Evolutionary conservation across 2,329 filamentous ascomycete species (phyloP).

Genomic region (Aspergillus awamori): DNA sequence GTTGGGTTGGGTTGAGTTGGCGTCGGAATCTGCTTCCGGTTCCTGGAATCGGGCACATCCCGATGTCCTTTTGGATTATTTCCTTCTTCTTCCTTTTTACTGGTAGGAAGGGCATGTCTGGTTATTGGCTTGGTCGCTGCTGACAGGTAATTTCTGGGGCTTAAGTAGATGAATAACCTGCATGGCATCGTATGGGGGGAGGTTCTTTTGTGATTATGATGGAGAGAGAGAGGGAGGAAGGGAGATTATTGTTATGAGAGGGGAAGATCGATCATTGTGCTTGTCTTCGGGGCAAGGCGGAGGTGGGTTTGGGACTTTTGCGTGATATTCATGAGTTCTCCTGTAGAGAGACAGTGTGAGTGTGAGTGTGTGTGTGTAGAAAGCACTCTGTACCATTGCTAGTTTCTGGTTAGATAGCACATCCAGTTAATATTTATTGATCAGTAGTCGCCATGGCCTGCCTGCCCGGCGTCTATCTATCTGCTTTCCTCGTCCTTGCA

Average conservation of each 20-base stretch:
- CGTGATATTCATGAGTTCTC: too few species aligned
- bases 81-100: background rate
- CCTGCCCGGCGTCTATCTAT: background rate
- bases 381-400: background rate
- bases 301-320: conserved; percentile 6
- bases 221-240: background rate
- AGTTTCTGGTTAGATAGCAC: background rate
- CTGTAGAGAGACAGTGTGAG: too few species aligned
- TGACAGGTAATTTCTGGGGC: background rate
- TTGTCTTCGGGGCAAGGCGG: background rate
- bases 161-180: background rate
- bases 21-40: conserved; percentile 3
- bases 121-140: background rate
- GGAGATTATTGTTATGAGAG: background rate
- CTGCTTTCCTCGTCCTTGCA: background rate
- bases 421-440: background rate
- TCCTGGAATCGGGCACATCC: background rate
- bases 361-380: too few species aligned
- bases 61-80: background rate
- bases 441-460: background rate
- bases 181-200: background rate
- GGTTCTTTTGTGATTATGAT: background rate
- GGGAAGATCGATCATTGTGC: background rate
- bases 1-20: background rate
- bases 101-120: background rate